Base-by-base conservation (phyloP, 1,139 yeast genomes). In the Hyphopichia wangnamkhiaoensis region DNA sequence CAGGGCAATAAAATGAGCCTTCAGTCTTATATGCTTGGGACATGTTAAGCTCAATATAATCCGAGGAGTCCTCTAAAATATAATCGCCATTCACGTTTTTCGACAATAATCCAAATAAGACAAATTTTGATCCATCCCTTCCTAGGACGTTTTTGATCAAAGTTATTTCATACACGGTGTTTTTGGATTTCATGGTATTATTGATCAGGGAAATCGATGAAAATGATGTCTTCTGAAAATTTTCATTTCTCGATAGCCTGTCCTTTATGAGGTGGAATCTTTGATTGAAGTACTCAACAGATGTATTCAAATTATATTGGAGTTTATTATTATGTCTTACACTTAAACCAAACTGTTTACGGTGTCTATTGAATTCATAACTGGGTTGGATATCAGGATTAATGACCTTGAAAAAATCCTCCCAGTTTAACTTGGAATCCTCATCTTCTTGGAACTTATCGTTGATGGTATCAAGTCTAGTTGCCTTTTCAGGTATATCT, bases 91-190 rank as follows among this genome's bases (percentile, higher is more conserved):
- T 79, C 5, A 78, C 65, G 40, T 83, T 82, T 42, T 73, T 71
- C 3, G 83, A 70, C 12, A 93, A 61, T 43, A 90, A 67, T 0
- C 98, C 99, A 54, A 91, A 80, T 2, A 94, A 58, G 21, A 87
- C 68, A 54, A 93, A 94, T 42, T 80, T 75, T 39, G 78, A 71
- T 4, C 93, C 93, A 50, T 85, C 87, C 42, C 96, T 69, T 19
- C 98, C 99, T 24, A 91, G 63, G 45, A 93, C 68, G 55, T 90
- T 91, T 53, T 90, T 90, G 41, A 93, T 81, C 31, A 80, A 71
- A 0, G 96, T 85, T 34, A 91, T 79, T 37, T 83, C 76, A 51
- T 80, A 72, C 29, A 65, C 63, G 2, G 52, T 48, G 1, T 61
- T 45, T 4, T 43, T 44, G 40, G 42, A 61, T 38, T 45, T 50